Percentiles rank a stretch among this genome's conserved stretches.
Evolutionary conservation across 208 protist species (phyloP).

Genomic region (Acanthamoeba quina): DNA sequence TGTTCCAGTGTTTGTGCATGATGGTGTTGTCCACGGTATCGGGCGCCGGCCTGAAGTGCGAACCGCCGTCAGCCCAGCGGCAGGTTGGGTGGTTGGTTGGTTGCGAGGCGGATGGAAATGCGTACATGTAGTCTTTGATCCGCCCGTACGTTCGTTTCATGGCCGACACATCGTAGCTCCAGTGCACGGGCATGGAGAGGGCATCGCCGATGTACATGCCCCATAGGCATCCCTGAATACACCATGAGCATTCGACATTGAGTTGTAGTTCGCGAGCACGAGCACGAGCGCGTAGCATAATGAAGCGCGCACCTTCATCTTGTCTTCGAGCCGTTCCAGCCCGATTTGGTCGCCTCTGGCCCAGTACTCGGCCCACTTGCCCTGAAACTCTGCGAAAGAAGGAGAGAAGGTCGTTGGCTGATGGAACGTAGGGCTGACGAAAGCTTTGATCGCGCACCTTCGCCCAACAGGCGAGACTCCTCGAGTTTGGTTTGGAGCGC

Average conservation of each 20-base stretch:
- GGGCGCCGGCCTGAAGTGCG: background rate
- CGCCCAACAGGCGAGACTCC: background rate
- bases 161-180: constrained; percentile 65
- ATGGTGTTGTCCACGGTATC: constrained; percentile 60
- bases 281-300: background rate
- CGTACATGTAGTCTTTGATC: constrained; percentile 7
- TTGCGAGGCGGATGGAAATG: background rate
- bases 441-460: background rate
- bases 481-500: background rate
- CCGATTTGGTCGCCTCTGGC: background rate
- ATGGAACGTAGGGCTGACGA: background rate
- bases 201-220: constrained; percentile 74
- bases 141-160: constrained; percentile 2
- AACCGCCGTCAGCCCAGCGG: background rate
- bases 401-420: background rate
- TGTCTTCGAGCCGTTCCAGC: background rate
- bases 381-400: background rate
- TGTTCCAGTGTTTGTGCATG: constrained; percentile 39
- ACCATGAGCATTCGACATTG: background rate
- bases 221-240: constrained; percentile 28
- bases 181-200: constrained; percentile 77
- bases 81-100: no score
- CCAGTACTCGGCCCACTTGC: background rate
- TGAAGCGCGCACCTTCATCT: background rate
- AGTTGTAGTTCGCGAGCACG: background rate